Base-by-base conservation (phyloP, 805 yeast genomes). In the Wickerhamiella azymoides region DNA sequence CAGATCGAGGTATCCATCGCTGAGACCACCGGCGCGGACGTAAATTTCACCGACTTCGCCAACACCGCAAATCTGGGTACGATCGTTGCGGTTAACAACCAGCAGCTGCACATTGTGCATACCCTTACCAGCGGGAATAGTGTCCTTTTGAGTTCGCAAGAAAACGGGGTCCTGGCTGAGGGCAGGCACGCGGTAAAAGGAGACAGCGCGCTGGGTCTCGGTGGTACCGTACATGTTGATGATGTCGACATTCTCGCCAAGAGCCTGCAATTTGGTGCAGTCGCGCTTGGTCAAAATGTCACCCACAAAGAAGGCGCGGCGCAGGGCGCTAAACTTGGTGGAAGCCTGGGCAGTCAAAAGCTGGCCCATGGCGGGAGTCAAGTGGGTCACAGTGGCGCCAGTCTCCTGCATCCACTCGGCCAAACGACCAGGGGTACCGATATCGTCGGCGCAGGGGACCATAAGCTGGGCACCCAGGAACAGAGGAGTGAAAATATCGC, bases 281-380 rank as follows among this genome's bases (percentile, higher is more conserved):
- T 93, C 99, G 67, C 98, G 80, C 67, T 92, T 93, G 52, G 99
- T 92, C 52, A 92, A 70, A 51, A 92, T 84, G 64, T 92, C 99
- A 57, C 99, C 99, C 25, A 92, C 99, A 58, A 92, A 92, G 70
- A 92, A 92, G 1, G 98, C 98, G 61, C 89, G 96, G 60, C 84
- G 95, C 50, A 92, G 71, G 3, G 77, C 59, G 21, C 94, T 89
- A 61, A 92, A 82, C 47, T 80, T 79, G 10, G 92, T 79, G 11
- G 82, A 70, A 16, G 98, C 98, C 67, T 92, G 96, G 5, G 97
- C 96, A 50, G 95, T 81, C 56, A 92, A 70, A 48, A 92, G 69
- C 65, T 92, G 99, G 50, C 99, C 99, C 98, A 93, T 92, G 5
- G 98, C 98, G 4, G 99, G 99, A 1, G 99, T 92, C 65, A 92